Evolutionary conservation across 495 filamentous ascomycete species (phyloP), one percentile per base, ranked within the genome.

Genomic region (Clavariopsis aquatica): DNA sequence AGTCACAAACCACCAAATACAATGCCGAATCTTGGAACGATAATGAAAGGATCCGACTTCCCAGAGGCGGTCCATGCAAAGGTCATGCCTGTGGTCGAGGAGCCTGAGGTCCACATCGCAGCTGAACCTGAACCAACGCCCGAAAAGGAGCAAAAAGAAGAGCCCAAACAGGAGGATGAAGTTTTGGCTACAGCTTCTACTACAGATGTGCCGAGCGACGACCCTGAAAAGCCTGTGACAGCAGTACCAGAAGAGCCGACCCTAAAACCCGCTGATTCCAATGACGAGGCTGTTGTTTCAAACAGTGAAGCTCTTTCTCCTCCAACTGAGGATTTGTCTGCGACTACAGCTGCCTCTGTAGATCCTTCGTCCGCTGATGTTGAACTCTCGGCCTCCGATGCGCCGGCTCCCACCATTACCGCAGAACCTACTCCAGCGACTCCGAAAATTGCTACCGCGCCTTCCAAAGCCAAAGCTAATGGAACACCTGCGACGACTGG

Each of bases 221-320:
- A 73, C 41, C 74, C 69, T n/a, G 78, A 79, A 64, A 79, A 80
- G 62, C 59, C 59, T 28, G 64, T 64, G 0, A 72, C 74, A 13
- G 70, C 64, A n/a, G 78, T 55, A 0, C 73, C 78, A 65, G 78
- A 78, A 38, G 65, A 70, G 12, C 68, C 55, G 19, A 28, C 59
- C 27, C 66, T 77, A 72, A 71, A 73, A 58, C 72, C 76, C 6
- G 70, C 70, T 20, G 73, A 79, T 43, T 71, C 71, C 15, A 75
- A 75, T 52, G 71, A 75, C 28, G 72, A 72, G 68, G 64, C 19
- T 49, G 66, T 69, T 13, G 71, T 77, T 19, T 75, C 74, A 24
- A 75, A 74, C 29, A 74, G 76, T 28, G 62, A 72, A 29, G 76
- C 67, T 17, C 64, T 75, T 20, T 68, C 73, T 9, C 68, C 69